Conservation (phyloP, 306 rosid species). For the Begonia fuchsioides region DNA sequence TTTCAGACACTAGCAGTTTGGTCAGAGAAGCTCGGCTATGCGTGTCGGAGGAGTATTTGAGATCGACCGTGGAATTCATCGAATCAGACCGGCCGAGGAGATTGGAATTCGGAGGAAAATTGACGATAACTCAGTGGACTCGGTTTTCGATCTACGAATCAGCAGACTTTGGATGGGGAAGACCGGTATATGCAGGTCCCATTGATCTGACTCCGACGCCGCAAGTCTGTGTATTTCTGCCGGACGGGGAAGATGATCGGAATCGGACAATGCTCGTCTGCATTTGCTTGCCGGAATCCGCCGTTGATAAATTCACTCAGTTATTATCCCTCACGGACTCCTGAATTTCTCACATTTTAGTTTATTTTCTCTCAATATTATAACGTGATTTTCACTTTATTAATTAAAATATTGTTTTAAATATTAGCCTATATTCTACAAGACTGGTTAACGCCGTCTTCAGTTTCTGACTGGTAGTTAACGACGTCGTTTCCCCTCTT, state of each 20-base stretch:
- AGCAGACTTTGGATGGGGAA: slow-evolving; percentile 91
- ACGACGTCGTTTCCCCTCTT: not conserved
- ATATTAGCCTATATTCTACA: too few relatives aligned
- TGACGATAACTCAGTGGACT: slow-evolving; percentile 89
- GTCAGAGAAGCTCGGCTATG: slow-evolving; percentile 48
- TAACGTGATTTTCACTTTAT: too few relatives aligned
- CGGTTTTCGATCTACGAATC: slow-evolving; percentile 61
- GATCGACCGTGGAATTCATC: slow-evolving; percentile 68
- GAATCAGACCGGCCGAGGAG: slow-evolving; percentile 48
- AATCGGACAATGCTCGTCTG: slow-evolving; percentile 52
- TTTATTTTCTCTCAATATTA: too few relatives aligned
- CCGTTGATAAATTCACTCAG: slow-evolving; percentile 31
- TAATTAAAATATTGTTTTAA: too few relatives aligned
- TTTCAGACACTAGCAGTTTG: slow-evolving; percentile 29
- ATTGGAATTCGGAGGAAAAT: slow-evolving; percentile 77
- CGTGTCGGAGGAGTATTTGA: slow-evolving; percentile 62
- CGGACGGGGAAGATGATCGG: slow-evolving; percentile 41
- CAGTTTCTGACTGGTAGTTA: too few relatives aligned
- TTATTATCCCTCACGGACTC: slow-evolving; percentile 16
- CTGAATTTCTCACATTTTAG: too few relatives aligned
- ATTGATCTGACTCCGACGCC: slow-evolving; percentile 83
- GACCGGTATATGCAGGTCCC: slow-evolving; percentile 78
- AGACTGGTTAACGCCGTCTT: too few relatives aligned
- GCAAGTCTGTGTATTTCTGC: slow-evolving; percentile 77
- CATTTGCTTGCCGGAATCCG: slow-evolving; percentile 75